Percentiles rank a stretch among this genome's conserved stretches.
These are phyloP conservation scores for Botryotinia convoluta DNA, from an alignment of 2,329 filamentous ascomycete species.

Conservation along the genomic window DNA sequence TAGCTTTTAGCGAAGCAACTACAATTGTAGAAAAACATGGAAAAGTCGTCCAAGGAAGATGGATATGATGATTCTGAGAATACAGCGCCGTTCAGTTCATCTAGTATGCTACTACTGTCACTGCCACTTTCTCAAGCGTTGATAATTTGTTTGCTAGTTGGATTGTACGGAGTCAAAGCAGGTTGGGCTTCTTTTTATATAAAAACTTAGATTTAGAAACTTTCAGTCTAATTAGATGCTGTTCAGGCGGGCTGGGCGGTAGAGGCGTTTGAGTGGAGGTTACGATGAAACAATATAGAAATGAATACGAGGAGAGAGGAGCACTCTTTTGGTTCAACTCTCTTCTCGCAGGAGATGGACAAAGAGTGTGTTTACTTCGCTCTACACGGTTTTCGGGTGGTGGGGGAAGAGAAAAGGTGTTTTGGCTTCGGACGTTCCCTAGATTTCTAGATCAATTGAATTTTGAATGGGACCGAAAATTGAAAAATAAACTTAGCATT, in stretches of 20 bases:
- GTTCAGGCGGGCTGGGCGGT: background rate
- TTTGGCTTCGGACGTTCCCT: background rate
- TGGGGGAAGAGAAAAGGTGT: background rate
- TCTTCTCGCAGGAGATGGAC: background rate
- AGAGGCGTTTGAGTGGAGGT: background rate
- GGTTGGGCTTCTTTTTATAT: background rate
- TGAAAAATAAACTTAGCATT: background rate
- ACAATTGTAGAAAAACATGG: background rate
- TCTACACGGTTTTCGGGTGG: background rate
- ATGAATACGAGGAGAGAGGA: background rate
- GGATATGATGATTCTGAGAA: background rate
- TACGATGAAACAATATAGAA: background rate
- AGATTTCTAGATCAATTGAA: background rate
- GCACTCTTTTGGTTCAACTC: background rate
- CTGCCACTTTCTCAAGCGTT: background rate
- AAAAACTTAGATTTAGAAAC: too few relatives aligned
- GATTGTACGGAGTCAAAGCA: background rate
- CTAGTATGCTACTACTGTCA: background rate
- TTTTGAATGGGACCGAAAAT: background rate
- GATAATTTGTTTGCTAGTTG: background rate
- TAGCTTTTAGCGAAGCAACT: background rate
- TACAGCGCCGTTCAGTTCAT: background rate
- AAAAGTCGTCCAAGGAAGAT: background rate
- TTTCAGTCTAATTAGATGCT: background rate
- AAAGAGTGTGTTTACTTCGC: background rate